Conservation (phyloP, 805 yeast species). For the Kodamaea lidongshanica region DNA sequence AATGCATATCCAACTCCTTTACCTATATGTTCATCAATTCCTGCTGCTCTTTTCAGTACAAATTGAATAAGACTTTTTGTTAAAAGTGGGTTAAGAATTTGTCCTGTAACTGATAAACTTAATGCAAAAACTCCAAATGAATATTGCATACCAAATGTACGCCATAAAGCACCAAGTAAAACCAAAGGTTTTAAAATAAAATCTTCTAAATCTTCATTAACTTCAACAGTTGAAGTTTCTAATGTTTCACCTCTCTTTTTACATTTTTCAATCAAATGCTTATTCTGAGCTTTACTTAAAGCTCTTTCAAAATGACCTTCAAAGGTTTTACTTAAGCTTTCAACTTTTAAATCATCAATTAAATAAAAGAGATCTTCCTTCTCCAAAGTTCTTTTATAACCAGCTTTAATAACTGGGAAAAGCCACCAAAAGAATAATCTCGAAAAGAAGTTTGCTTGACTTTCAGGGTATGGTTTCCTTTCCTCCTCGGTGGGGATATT, state of each 20-base stretch:
- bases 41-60: slow-evolving; percentile 25
- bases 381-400: slow-evolving; percentile 66
- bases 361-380: slow-evolving; percentile 52
- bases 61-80: slow-evolving; percentile 31
- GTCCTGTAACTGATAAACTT: slow-evolving; percentile 20
- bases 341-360: slow-evolving; percentile 22
- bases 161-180: slow-evolving; percentile 15
- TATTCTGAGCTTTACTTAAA: slow-evolving; percentile 10
- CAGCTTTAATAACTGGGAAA: slow-evolving; percentile 53
- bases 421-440: slow-evolving; percentile 62
- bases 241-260: slow-evolving; percentile 17
- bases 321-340: slow-evolving; percentile 25
- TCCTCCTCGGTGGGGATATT: slow-evolving; percentile 46
- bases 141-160: slow-evolving; percentile 27
- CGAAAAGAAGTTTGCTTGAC: slow-evolving; percentile 33
- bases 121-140: slow-evolving; percentile 17
- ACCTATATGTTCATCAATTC: slow-evolving; percentile 24
- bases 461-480: slow-evolving; percentile 41
- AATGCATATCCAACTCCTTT: slow-evolving; percentile 37
- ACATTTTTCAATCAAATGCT: slow-evolving; percentile 20
- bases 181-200: slow-evolving; percentile 1
- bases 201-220: slow-evolving; percentile 16
- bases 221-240: slow-evolving; percentile 15
- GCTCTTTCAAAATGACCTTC: slow-evolving; percentile 11
- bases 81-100: slow-evolving; percentile 30